A percentile compares a stretch with the other conserved stretches of the same genome.
Evolutionary conservation across 2,329 filamentous ascomycete species (phyloP).

Genomic region (Cercospora brassicicola): DNA sequence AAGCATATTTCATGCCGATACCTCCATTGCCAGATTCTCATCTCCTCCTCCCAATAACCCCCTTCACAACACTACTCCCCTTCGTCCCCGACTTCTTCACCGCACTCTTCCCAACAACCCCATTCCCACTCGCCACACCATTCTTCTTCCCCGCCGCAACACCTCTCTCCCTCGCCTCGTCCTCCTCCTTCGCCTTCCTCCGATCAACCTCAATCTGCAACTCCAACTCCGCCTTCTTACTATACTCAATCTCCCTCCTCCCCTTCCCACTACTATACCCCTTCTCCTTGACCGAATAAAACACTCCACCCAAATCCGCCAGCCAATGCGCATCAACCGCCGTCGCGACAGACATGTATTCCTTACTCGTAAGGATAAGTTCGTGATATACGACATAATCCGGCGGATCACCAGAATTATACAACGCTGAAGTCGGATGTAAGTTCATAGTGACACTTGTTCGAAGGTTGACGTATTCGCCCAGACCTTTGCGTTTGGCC

Average conservation of each 20-base stretch:
- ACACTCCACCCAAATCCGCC: slow-evolving; percentile 91
- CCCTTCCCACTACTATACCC: slow-evolving; percentile 55
- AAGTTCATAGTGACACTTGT: slow-evolving; percentile 92
- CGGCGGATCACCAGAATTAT: slow-evolving; percentile 87
- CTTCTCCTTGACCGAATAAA: slow-evolving; percentile 97
- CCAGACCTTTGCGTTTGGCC: slow-evolving; percentile 90
- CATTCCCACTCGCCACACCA: background rate
- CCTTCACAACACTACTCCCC: slow-evolving; percentile 36
- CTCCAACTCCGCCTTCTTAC: slow-evolving; percentile 36
- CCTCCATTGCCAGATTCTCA: background rate
- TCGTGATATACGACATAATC: slow-evolving; percentile 99
- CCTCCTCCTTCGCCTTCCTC: slow-evolving; percentile 24
- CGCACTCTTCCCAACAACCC: slow-evolving; percentile 16
- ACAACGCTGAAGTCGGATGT: slow-evolving; percentile 89
- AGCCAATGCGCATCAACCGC: slow-evolving; percentile 96
- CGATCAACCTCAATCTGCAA: slow-evolving; percentile 34
- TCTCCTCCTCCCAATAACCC: slow-evolving; percentile 29
- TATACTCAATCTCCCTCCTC: slow-evolving; percentile 36
- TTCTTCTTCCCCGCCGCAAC: slow-evolving; percentile 8
- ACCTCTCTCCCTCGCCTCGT: slow-evolving; percentile 14
- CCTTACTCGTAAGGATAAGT: slow-evolving; percentile 91
- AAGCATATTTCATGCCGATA: background rate
- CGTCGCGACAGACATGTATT: slow-evolving; percentile 97
- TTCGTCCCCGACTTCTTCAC: slow-evolving; percentile 21
- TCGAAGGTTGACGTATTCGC: slow-evolving; percentile 94